These are phyloP conservation scores for Carex arenaria DNA, from an alignment of 202 grass and related monocot species.

Conservation along the genomic window DNA sequence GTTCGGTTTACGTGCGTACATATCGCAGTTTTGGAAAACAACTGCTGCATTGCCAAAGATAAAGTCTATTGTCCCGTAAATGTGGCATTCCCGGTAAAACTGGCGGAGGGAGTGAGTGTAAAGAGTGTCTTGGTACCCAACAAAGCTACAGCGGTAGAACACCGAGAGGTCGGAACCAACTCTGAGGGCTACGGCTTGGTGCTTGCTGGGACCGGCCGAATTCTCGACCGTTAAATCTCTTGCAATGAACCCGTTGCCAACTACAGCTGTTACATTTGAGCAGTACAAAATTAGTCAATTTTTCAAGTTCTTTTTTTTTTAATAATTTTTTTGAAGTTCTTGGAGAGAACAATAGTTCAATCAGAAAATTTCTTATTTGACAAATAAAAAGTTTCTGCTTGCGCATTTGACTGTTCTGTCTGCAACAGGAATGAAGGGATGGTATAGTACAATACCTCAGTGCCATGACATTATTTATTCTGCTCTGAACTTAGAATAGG, in stretches of 20 bases:
- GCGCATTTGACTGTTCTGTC: too few relatives aligned
- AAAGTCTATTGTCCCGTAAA: constrained; percentile 83
- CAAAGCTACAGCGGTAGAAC: constrained; percentile 79
- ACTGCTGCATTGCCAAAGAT: constrained; percentile 75
- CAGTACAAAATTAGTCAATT: not conserved
- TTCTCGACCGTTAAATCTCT: constrained; percentile 84
- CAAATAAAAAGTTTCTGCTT: too few relatives aligned
- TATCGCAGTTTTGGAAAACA: constrained; percentile 59
- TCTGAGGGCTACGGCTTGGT: constrained; percentile 86
- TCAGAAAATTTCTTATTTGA: too few relatives aligned
- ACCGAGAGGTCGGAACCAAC: constrained; percentile 60
- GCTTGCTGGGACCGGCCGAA: constrained; percentile 56
- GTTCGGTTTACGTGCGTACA: constrained; percentile 57
- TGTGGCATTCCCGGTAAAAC: constrained; percentile 75
- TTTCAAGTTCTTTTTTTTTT: too few relatives aligned
- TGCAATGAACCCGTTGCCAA: constrained; percentile 60
- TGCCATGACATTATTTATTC: too few relatives aligned
- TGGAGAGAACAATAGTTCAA: too few relatives aligned
- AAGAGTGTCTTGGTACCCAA: constrained; percentile 91
- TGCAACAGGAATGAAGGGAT: too few relatives aligned
- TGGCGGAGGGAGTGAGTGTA: constrained; percentile 81
- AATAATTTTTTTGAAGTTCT: too few relatives aligned
- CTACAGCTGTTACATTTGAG: constrained; percentile 40
- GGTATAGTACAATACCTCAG: too few relatives aligned
- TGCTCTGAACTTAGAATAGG: too few relatives aligned